Evolutionary conservation across 805 yeast genomes (phyloP).

Genomic region (Ogataea degrootiae): DNA sequence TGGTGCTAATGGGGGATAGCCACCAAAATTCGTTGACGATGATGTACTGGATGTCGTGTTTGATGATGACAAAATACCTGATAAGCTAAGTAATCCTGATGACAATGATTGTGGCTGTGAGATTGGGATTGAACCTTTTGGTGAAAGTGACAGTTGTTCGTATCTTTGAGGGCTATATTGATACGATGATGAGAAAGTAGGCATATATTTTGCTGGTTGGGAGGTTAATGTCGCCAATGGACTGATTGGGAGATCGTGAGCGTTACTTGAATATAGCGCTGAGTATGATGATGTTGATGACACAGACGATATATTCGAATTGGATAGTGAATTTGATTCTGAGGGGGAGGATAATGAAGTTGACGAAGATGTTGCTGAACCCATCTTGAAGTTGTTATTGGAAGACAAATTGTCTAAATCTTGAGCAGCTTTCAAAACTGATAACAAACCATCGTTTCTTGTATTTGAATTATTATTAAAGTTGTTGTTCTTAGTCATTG

Average conservation of each 20-base stretch:
- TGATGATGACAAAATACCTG: neutral
- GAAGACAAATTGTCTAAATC: constrained; percentile 9
- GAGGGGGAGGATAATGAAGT: neutral
- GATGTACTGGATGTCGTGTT: neutral
- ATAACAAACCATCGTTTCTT: constrained; percentile 20
- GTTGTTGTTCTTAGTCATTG: neutral
- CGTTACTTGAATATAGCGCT: constrained; percentile 3
- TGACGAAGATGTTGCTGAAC: neutral
- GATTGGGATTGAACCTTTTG: no score
- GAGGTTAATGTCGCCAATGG: neutral
- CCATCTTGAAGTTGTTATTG: neutral
- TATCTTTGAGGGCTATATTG: no score
- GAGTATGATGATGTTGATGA: constrained; percentile 9
- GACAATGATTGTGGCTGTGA: neutral
- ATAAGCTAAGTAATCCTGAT: neutral
- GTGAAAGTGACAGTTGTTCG: no score
- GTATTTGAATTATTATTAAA: neutral
- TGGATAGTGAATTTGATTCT: neutral
- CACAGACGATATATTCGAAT: constrained; percentile 4
- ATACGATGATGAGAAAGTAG: no score
- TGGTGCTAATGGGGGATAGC: neutral
- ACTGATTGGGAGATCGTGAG: neutral
- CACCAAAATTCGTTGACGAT: neutral
- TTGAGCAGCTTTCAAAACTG: constrained; percentile 25
- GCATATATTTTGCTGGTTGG: neutral